Evolutionary conservation across 2,329 filamentous ascomycete species (phyloP), one percentile per base, ranked within the genome.

Genomic region (Kalmusia sp.): DNA sequence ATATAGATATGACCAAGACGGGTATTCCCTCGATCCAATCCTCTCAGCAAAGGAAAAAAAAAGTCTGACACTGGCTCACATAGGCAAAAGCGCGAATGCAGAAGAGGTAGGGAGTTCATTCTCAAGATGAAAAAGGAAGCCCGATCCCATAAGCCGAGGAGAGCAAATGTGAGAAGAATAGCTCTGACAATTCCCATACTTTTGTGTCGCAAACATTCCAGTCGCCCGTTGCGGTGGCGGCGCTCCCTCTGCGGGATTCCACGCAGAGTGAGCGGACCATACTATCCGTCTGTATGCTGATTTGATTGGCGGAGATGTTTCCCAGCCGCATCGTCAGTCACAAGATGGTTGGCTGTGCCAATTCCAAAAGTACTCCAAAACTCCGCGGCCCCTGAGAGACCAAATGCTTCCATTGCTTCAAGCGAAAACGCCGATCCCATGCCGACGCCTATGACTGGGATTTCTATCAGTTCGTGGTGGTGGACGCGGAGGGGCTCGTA

Each of bases 381-480:
- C 68, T 65, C 67, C 68, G 56, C 52, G 63, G 61, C 59, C 63
- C 64, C 55, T 67, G 69, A 64, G 55, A 65, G 64, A 64, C 65
- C 60, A 58, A 56, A 70, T 70, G 67, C 67, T 57, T 59, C 52
- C 59, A 59, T 52, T 62, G 58, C 62, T 52, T 51, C 51, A 52
- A 54, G 56, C 51, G 35, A 57, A 64, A 73, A 72, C 70, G 69
- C 70, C 70, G 61, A 63, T 66, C 63, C 64, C 63, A 72, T 72
- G 70, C 70, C 68, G 61, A 69, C 66, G 65, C 64, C 71, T 54
- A 58, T 57, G 62, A 57, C 45, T 60, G 64, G 54, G 59, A 19
- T 61, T 59, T 72, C 67, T 69, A 69, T 70, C 63, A 63, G 58
- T 63, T 53, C 52, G 47, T 62, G 40, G 49, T 52, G 33, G 57